phyloP scores from a whole-genome alignment of 2,329 filamentous ascomycete genomes.

The Alternaria sp. region DNA sequence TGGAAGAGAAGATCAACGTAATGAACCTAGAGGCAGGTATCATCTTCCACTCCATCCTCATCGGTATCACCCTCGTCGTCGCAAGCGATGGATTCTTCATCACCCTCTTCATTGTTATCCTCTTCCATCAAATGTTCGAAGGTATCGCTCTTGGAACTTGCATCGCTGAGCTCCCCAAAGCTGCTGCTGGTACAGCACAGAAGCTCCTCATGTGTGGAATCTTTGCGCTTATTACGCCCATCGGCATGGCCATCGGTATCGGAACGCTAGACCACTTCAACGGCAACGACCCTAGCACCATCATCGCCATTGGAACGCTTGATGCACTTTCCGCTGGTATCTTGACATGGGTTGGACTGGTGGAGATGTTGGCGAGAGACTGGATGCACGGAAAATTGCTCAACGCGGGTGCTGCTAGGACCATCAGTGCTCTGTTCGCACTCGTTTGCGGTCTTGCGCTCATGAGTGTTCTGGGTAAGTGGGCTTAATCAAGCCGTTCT shows the following conservation, averaged over 20 bases:
- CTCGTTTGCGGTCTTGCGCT: constrained; percentile 68
- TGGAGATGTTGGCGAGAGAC: constrained; percentile 80
- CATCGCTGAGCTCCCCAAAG: constrained; percentile 65
- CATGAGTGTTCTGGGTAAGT: constrained; percentile 78
- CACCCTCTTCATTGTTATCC: constrained; percentile 66
- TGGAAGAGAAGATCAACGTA: constrained; percentile 64
- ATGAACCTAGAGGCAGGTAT: constrained; percentile 75
- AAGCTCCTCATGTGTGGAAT: constrained; percentile 68
- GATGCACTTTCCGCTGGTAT: constrained; percentile 78
- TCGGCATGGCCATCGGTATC: constrained; percentile 82
- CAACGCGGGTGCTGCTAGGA: constrained; percentile 58
- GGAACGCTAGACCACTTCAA: constrained; percentile 75
- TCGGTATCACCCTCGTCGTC: constrained; percentile 67
- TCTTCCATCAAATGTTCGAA: constrained; percentile 82
- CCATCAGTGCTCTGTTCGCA: constrained; percentile 58
- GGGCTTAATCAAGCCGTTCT: constrained; percentile 59
- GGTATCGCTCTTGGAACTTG: constrained; percentile 75
- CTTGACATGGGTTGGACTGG: constrained; percentile 78
- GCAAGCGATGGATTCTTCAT: constrained; percentile 59
- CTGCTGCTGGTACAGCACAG: constrained; percentile 43
- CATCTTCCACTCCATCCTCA: constrained; percentile 75
- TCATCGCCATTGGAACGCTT: constrained; percentile 75
- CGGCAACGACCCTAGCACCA: constrained; percentile 71
- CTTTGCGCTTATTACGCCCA: constrained; percentile 75
- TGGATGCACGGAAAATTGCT: constrained; percentile 66